A percentile compares a stretch with the other conserved stretches of the same genome.
Evolutionary conservation across 2,329 filamentous ascomycete species (phyloP).

Genomic region (Drechslera avenae): DNA sequence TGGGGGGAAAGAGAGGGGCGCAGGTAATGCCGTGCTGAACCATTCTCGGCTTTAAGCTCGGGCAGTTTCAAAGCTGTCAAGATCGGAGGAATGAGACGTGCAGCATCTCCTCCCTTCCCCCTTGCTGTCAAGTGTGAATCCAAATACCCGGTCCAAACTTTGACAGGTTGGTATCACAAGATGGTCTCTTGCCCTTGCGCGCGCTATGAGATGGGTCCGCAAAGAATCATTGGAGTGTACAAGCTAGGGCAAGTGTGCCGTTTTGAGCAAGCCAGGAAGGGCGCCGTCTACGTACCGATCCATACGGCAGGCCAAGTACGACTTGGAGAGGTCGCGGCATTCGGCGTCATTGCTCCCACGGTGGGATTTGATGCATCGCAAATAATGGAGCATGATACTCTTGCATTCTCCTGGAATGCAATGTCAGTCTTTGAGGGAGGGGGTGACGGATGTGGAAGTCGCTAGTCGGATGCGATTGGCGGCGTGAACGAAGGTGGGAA

Average conservation of each 20-base stretch:
- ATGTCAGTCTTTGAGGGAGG: slow-evolving; percentile 19
- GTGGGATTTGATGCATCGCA: slow-evolving; percentile 83
- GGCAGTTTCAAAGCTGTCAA: slow-evolving; percentile 37
- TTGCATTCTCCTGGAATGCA: slow-evolving; percentile 81
- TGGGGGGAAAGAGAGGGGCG: slow-evolving; percentile 1
- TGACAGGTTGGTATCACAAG: slow-evolving; percentile 44
- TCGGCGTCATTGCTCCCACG: slow-evolving; percentile 84
- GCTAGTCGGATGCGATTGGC: background rate
- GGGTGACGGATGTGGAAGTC: background rate
- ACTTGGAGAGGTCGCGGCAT: slow-evolving; percentile 84
- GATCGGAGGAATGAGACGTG: slow-evolving; percentile 27
- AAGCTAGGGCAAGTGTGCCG: background rate
- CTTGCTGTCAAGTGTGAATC: slow-evolving; percentile 17
- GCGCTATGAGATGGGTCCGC: background rate
- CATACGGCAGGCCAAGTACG: slow-evolving; percentile 91
- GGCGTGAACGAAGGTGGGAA: slow-evolving; percentile 53
- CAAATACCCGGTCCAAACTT: slow-evolving; percentile 17
- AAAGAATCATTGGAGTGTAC: background rate
- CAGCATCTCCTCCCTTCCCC: slow-evolving; percentile 23
- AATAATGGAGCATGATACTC: slow-evolving; percentile 80
- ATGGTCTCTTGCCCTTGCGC: slow-evolving; percentile 29
- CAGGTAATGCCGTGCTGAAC: slow-evolving; percentile 14
- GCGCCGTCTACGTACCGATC: slow-evolving; percentile 69
- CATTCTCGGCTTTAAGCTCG: slow-evolving; percentile 17
- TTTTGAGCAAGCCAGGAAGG: background rate